A percentile compares a stretch with the other conserved stretches of the same genome.
Evolutionary conservation across 805 yeast species (phyloP).

Genomic region (Lachancea dasiensis): DNA sequence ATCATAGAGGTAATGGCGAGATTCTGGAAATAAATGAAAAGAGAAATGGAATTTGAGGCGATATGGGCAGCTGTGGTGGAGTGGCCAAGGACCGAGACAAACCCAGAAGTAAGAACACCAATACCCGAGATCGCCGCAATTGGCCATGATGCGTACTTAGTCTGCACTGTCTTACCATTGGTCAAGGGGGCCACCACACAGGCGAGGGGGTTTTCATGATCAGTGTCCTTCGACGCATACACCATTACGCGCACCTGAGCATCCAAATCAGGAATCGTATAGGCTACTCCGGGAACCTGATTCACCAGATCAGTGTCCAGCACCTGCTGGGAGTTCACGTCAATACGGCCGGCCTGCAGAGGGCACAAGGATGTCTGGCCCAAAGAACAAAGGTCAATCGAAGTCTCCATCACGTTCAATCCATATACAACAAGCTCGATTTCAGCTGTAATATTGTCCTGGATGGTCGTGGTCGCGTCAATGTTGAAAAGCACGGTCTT

Average conservation of each 20-base stretch:
- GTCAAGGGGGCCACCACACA: conserved; percentile 85
- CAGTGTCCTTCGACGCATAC: conserved; percentile 43
- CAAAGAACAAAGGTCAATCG: conserved; percentile 61
- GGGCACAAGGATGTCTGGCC: conserved; percentile 67
- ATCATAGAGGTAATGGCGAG: conserved; percentile 90
- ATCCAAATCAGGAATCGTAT: conserved; percentile 88
- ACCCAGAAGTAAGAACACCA: conserved; percentile 83
- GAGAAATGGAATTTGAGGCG: conserved; percentile 90
- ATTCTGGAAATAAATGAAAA: conserved; percentile 90
- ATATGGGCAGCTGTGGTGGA: conserved; percentile 93
- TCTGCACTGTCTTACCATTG: conserved; percentile 91
- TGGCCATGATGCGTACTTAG: conserved; percentile 91
- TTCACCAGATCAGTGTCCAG: conserved; percentile 39
- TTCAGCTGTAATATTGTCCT: conserved; percentile 62
- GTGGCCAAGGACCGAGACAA: conserved; percentile 81
- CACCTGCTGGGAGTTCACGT: conserved; percentile 47
- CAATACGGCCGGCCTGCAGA: conserved; percentile 79
- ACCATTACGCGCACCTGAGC: conserved; percentile 79
- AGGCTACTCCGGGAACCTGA: conserved; percentile 77
- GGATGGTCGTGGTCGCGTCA: conserved; percentile 71
- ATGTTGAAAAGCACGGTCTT: conserved; percentile 58
- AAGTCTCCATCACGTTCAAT: conserved; percentile 48
- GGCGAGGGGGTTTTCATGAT: conserved; percentile 51
- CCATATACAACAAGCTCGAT: conserved; percentile 77
- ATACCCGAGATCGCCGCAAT: conserved; percentile 86